These are phyloP conservation scores for Wickerhamiella hasegawae DNA, from an alignment of 805 yeast genomes.

Conservation along the genomic window DNA sequence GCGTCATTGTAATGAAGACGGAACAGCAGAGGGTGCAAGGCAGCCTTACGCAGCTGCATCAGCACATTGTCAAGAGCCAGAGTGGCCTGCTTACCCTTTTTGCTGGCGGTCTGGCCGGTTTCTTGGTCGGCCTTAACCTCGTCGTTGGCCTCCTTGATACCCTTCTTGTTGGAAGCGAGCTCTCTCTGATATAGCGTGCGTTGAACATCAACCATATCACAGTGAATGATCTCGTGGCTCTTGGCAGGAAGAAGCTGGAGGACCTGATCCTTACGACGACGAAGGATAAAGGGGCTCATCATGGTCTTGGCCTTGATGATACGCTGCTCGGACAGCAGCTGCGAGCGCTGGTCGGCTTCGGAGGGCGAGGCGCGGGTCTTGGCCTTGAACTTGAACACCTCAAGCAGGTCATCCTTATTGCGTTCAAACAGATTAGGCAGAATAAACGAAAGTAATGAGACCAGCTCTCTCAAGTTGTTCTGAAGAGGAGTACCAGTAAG, in stretches of 20 bases:
- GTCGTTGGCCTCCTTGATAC: conserved; percentile 10
- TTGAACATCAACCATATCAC: conserved; percentile 37
- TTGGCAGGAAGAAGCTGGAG: conserved; percentile 77
- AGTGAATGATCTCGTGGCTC: conserved; percentile 42
- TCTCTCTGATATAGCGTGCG: conserved; percentile 53
- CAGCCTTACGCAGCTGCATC: conserved; percentile 83
- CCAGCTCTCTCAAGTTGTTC: conserved; percentile 77
- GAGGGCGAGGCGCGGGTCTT: conserved; percentile 31
- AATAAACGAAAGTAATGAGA: conserved; percentile 80
- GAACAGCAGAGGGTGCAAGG: conserved; percentile 81
- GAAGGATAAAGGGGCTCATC: conserved; percentile 95
- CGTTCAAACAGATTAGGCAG: conserved; percentile 69
- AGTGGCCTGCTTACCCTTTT: conserved; percentile 23
- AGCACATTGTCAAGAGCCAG: conserved; percentile 46
- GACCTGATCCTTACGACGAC: conserved; percentile 87
- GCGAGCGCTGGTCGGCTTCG: conserved; percentile 15
- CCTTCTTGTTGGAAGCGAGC: conserved; percentile 23
- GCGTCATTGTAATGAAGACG: conserved; percentile 45
- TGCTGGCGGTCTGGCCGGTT: conserved; percentile 7
- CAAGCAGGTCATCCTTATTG: conserved; percentile 64
- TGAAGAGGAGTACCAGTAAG: conserved; percentile 96
- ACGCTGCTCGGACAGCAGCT: conserved; percentile 71
- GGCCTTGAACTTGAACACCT: conserved; percentile 76
- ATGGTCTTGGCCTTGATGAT: conserved; percentile 85
- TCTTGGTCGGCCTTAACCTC: conserved; percentile 19